Base-by-base conservation (phyloP, 2,329 filamentous ascomycete species). In the Myriangium duriaei region DNA sequence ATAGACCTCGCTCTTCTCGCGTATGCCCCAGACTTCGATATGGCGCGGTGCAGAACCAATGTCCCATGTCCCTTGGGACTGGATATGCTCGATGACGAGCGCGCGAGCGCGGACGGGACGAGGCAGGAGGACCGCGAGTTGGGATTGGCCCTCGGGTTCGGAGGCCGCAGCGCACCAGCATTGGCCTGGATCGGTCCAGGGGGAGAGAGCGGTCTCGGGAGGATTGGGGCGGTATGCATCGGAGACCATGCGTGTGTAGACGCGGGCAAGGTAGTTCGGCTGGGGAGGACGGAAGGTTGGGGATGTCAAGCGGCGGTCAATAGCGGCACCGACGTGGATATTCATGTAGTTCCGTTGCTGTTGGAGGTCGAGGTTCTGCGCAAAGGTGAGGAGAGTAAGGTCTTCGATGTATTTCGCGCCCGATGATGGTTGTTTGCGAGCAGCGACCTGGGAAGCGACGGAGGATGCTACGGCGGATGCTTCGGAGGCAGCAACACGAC, bases 171-270 rank as follows among this genome's bases (percentile, higher is more conserved):
- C 76, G 56, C 88, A 96, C 81, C 85, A 96, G 58, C 85, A 92
- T 44, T 96, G 82, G 13, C 81, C 83, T 21, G 79, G 71, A 34
- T 93, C 82, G 7, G 76, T 65, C 85, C 87, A 94, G 3, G 65
- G 60, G 2, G 60, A 54, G 2, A 94, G 65, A 1, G 81, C 84
- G 0, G 66, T 57, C n/a, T 62, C 50, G 0, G 69, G 67, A 1
- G 67, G 60, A 13, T 50, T 50, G 56, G 50, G 48, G 48, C 49
- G 37, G 11, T 41, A 49, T 39, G 32, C 49, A 40, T 4, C 49
- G 14, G n/a, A 50, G 34, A 32, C 37, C 47, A 16, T 45, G 44
- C 47, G 50, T 21, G 40, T 40, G 13, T 50, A 9, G 16, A 30
- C 15, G 11, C 12, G 26, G 26, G 44, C 34, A 6, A 42, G 29